These are phyloP conservation scores for Lachnellula occidentalis DNA, from an alignment of 2,329 filamentous ascomycete species.

Conservation along the genomic window DNA sequence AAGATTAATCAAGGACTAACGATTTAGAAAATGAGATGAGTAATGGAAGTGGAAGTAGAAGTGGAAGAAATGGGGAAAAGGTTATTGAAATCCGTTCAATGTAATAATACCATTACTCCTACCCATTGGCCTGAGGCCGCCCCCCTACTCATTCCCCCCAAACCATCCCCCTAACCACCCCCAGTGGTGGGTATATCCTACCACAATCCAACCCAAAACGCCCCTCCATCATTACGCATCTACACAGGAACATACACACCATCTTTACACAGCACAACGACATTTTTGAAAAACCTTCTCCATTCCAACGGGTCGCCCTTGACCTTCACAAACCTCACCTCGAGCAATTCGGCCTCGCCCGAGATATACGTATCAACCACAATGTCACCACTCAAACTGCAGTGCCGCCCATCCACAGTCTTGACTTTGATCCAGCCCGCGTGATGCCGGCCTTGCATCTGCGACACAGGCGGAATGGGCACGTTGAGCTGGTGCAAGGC, in stretches of 20 bases:
- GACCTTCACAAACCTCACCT: conserved; percentile 87
- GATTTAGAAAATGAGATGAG: not conserved
- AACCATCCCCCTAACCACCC: no score
- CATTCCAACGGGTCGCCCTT: conserved; percentile 97
- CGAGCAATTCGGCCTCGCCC: conserved; percentile 58
- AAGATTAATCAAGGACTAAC: not conserved
- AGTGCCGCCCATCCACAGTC: conserved; percentile 65
- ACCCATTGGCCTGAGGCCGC: no score
- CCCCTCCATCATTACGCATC: not conserved
- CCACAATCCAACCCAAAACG: not conserved
- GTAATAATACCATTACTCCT: not conserved
- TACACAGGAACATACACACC: conserved; percentile 60
- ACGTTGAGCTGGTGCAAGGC: conserved; percentile 83
- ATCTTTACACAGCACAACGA: conserved; percentile 83
- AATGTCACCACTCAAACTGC: conserved; percentile 70
- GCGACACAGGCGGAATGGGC: conserved; percentile 49
- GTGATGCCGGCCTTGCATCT: conserved; percentile 47
- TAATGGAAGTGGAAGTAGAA: not conserved
- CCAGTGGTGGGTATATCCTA: no score
- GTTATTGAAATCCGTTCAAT: not conserved
- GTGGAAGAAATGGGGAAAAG: not conserved
- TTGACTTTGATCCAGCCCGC: conserved; percentile 65
- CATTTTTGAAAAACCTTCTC: conserved; percentile 93
- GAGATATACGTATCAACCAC: conserved; percentile 62
- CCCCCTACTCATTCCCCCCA: no score